These are phyloP conservation scores for Ananas comosus DNA, from an alignment of 176 grass and related monocot species.

Conservation along the genomic window DNA sequence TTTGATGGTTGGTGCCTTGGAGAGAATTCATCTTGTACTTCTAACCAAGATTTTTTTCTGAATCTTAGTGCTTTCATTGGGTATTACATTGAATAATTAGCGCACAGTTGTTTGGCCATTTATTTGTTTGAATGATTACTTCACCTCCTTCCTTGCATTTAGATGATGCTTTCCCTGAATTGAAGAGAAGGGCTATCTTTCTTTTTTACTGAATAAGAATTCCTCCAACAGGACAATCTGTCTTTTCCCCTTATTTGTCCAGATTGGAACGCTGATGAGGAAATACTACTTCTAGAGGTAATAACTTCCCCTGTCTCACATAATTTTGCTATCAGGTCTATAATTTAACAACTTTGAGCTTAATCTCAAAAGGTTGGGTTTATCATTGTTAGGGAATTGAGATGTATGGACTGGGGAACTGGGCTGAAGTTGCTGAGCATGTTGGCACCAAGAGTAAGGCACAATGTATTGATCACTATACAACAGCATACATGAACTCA, in stretches of 20 bases:
- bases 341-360: conserved; percentile 4
- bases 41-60: background rate
- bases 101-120: background rate
- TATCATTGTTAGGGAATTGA: conserved; percentile 74
- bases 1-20: background rate
- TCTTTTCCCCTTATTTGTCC: conserved; percentile 89
- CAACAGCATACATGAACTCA: conserved; percentile 80
- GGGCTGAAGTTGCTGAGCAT: conserved; percentile 93
- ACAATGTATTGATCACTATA: conserved; percentile 98
- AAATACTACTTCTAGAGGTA: conserved; percentile 99
- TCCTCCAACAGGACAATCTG: conserved; percentile 79
- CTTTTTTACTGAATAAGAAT: background rate
- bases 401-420: conserved; percentile 98
- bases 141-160: background rate
- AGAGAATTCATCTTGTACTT: conserved; percentile 1
- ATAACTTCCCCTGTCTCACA: background rate
- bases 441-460: conserved; percentile 92
- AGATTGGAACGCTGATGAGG: conserved; percentile 98
- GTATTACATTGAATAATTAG: background rate
- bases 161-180: background rate
- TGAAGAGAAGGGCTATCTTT: background rate
- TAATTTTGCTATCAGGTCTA: background rate
- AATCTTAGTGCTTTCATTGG: no score
- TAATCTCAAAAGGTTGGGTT: conserved; percentile 9
- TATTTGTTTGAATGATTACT: background rate